Evolutionary conservation across 2,329 filamentous ascomycete species (phyloP), one percentile per base, ranked within the genome.

Genomic region (Claviceps purpurea): DNA sequence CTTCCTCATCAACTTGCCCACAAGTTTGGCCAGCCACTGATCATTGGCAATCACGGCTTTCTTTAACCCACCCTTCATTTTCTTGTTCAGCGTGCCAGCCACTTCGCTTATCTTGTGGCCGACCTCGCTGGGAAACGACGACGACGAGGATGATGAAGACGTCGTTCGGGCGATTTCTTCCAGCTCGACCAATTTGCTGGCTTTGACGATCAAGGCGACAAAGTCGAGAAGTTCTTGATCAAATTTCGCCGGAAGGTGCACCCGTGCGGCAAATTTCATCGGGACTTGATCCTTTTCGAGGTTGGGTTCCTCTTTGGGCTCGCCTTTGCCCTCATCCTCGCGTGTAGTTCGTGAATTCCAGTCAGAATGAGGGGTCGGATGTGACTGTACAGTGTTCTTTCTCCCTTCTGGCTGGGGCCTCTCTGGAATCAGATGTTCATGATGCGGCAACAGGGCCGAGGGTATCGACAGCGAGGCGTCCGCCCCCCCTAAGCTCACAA

Each of bases 31-130:
- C 7, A 53, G 37, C 52, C 48, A 47, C 14, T 53, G 48, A n/a
- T 53, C 58, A 38, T 58, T 55, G 49, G 61, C 59, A 16, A 62
- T 56, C 14, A 62, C 61, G 53, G 59, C 48, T 43, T 60, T 56
- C 38, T 60, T 55, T 42, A 64, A 59, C 57, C 86, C 89, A 56
- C 72, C 74, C 53, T 69, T 70, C 56, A 84, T 66, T 52, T 89
- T 73, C 54, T 63, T 66, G 22, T 50, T 53, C 37, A 53, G 30
- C 1, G 44, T 16, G 5, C 52, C 48, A 5, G 52, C 42, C 7
- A 53, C 24, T 16, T 53, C 52, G 20, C 38, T 53, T n/a, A 53
- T 22, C 52, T 39, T 53, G 6, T 13, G 48, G 24, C 26, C 37
- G 24, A 47, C 44, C 11, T 50, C 38, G 13, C 46, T 22, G 2